Evolutionary conservation across 345 rosid species (phyloP), one percentile per base, ranked within the genome.

Genomic region (Gossypium herbaceum): DNA sequence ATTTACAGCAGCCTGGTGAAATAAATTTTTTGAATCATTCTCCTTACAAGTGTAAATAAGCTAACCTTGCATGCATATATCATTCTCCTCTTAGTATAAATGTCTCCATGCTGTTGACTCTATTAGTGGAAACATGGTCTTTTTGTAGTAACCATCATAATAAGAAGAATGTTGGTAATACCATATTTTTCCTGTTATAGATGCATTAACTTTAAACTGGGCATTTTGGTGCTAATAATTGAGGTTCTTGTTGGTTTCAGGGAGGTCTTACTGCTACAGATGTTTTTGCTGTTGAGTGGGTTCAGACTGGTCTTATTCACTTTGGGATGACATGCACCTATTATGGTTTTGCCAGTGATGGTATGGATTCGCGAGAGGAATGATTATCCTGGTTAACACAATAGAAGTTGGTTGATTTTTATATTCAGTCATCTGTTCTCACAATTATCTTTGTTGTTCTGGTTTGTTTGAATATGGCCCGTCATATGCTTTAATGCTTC

Each of bases 261-360:
- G 99, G 98, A 64, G 98, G 99, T 73, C 92, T 95, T 57, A 91
- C 97, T 68, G 94, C 98, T 77, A 93, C 97, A 3, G 97, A 95
- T 88, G 98, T 95, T 69, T 95, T 95, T 83, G 98, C 93, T 78
- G 98, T 95, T 41, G 88, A 93, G 84, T 95, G 98, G 99, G 86
- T 91, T 80, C 97, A 91, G 78, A 90, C 85, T 43, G 98, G 97
- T 79, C 73, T 78, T 69, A 79, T 90, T 75, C 99, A 93, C 85
- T 93, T 86, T 76, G 99, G 99, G 78, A 85, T 91, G 98, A 95
- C 98, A 2, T 94, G 87, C 73, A 89, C 97, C 27, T 95, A 95
- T 81, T 95, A 88, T 85, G 99, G 98, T 81, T 95, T 93, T 86
- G 98, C 92, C 68, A 88, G 99, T 66, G 98, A 95, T 78, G 99